phyloP scores from a whole-genome alignment of 2,329 filamentous ascomycete genomes.

The Cercospora beticola region DNA sequence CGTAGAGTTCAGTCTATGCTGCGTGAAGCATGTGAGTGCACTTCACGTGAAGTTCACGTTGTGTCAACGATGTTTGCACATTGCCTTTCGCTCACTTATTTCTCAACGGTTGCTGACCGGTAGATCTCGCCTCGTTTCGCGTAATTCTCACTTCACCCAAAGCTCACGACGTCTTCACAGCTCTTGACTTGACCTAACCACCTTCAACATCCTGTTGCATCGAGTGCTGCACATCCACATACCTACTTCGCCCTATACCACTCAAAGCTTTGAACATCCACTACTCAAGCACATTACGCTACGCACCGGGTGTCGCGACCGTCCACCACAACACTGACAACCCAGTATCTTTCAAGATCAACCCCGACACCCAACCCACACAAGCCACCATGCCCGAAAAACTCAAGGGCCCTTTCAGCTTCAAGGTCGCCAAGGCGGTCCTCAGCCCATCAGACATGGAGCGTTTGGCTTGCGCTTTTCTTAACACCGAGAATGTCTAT shows the following conservation, averaged over 20 bases:
- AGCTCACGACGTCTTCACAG: neutral
- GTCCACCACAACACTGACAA: neutral
- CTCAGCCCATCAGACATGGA: conserved; percentile 24
- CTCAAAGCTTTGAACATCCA: neutral
- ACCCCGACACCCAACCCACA: neutral
- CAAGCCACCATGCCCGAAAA: conserved; percentile 8
- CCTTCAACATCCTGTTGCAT: neutral
- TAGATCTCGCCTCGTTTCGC: neutral
- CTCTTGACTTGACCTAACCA: neutral
- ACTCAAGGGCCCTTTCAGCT: conserved; percentile 22
- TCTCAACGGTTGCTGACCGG: neutral
- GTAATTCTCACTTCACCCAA: neutral
- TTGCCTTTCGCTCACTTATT: neutral
- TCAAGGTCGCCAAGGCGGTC: conserved; percentile 22
- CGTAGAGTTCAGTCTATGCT: neutral
- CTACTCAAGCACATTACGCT: neutral
- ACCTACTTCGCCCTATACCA: neutral
- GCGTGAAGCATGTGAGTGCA: conserved; percentile 5
- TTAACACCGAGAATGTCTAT: conserved; percentile 15
- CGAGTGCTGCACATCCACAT: neutral
- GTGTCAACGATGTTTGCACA: neutral
- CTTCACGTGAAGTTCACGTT: neutral
- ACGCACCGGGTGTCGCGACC: neutral
- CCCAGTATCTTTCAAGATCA: neutral
- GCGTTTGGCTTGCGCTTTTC: conserved; percentile 26